A percentile compares a stretch with the other conserved stretches of the same genome.
Conservation (phyloP, 495 filamentous ascomycete species). For the Penicillium ucsense region DNA sequence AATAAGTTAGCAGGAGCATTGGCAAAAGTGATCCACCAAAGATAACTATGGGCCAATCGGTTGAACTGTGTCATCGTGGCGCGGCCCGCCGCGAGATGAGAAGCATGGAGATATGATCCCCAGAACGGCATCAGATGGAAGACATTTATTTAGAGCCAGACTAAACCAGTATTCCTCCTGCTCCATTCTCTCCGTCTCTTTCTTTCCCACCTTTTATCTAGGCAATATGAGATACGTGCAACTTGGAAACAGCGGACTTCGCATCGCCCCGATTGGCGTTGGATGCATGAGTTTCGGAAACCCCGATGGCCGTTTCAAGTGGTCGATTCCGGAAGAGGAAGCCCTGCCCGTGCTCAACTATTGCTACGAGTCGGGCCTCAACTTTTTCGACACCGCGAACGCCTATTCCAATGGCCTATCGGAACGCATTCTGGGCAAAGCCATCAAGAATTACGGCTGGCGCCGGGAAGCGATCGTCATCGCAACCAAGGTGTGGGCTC, state of each 20-base stretch:
- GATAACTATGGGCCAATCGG: too few relatives aligned
- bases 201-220: neutral
- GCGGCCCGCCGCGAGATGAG: too few relatives aligned
- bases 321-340: constrained; percentile 52
- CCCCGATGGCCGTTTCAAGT: constrained; percentile 39
- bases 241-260: constrained; percentile 57
- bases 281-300: constrained; percentile 59
- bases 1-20: too few relatives aligned
- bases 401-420: constrained; percentile 23
- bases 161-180: too few relatives aligned
- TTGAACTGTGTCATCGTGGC: too few relatives aligned
- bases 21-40: too few relatives aligned
- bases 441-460: constrained; percentile 43
- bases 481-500: constrained; percentile 54
- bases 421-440: constrained; percentile 25
- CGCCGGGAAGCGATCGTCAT: constrained; percentile 65
- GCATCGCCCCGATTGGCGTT: constrained; percentile 55
- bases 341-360: constrained; percentile 58
- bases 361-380: constrained; percentile 59
- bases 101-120: too few relatives aligned
- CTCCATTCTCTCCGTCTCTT: too few relatives aligned
- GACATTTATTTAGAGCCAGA: too few relatives aligned
- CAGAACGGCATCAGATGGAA: too few relatives aligned
- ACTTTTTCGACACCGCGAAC: constrained; percentile 50
- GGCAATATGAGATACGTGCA: constrained; percentile 19